These are phyloP conservation scores for Penicillium steckii DNA, from an alignment of 495 filamentous ascomycete species.

Conservation along the genomic window DNA sequence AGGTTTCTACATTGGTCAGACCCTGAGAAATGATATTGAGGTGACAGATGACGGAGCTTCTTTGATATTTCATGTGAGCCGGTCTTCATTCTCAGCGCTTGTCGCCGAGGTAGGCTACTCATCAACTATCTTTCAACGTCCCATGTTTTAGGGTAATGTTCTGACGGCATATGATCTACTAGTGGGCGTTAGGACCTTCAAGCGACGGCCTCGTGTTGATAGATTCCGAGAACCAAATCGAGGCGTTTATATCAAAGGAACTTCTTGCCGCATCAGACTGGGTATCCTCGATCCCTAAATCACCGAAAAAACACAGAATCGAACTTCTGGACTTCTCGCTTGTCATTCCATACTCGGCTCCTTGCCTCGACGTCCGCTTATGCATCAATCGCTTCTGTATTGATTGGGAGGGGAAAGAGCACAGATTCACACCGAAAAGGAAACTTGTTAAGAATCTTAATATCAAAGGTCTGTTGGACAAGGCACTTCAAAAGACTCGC, in stretches of 20 bases:
- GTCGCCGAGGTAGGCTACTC: slow-evolving; percentile 24
- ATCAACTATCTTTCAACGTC: not conserved
- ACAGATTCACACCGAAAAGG: slow-evolving; percentile 21
- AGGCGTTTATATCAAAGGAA: slow-evolving; percentile 31
- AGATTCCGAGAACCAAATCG: slow-evolving; percentile 39
- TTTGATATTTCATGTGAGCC: slow-evolving; percentile 28
- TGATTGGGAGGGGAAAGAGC: slow-evolving; percentile 23
- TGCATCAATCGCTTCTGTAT: slow-evolving; percentile 36
- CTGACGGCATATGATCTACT: slow-evolving; percentile 1
- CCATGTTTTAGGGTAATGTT: not conserved
- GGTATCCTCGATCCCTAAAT: slow-evolving; percentile 5
- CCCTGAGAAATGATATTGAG: slow-evolving; percentile 11
- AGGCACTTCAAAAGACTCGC: slow-evolving; percentile 5
- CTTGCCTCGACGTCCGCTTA: slow-evolving; percentile 27
- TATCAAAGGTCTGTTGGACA: slow-evolving; percentile 19
- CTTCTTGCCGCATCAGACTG: slow-evolving; percentile 19
- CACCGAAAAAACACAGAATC: slow-evolving; percentile 30
- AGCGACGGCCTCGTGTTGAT: slow-evolving; percentile 27
- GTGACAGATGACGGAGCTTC: slow-evolving; percentile 41
- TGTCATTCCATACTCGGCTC: slow-evolving; percentile 31
- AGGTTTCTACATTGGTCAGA: slow-evolving; percentile 17
- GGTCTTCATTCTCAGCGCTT: slow-evolving; percentile 11
- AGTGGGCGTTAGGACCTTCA: slow-evolving; percentile 25
- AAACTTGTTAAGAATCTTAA: slow-evolving; percentile 15
- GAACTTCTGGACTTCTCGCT: slow-evolving; percentile 40